Percentiles rank a stretch among this genome's conserved stretches.
phyloP scores from a whole-genome alignment of 768 basidiomycete species.

The Mycena epipterygia region DNA sequence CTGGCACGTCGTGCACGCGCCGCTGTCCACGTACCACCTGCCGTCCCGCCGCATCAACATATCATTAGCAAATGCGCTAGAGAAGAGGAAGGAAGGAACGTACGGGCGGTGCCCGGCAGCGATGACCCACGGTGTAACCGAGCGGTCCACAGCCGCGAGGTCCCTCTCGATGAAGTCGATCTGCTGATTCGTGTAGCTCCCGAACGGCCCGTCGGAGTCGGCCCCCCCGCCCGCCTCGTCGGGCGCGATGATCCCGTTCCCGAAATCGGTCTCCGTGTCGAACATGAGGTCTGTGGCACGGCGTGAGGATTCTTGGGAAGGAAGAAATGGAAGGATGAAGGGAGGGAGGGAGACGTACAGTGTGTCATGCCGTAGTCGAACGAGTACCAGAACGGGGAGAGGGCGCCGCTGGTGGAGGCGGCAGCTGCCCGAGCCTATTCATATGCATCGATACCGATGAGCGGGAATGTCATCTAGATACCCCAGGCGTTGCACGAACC shows the following conservation, averaged over 20 bases:
- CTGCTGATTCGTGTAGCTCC: conserved; percentile 20
- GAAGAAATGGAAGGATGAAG: conserved; percentile 4
- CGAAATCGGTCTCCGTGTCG: conserved; percentile 21
- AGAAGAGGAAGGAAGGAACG: conserved; percentile 8
- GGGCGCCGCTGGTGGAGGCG: conserved; percentile 10
- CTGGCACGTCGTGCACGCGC: conserved; percentile 16
- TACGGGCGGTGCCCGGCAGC: conserved; percentile 18
- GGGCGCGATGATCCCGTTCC: conserved; percentile 20
- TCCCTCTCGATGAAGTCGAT: conserved; percentile 19
- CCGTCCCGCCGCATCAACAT: conserved; percentile 6
- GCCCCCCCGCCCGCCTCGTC: conserved; percentile 14
- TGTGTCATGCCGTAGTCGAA: conserved; percentile 23
- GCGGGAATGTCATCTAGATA: conserved; percentile 7
- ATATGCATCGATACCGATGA: conserved; percentile 9
- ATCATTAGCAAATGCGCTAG: conserved; percentile 13
- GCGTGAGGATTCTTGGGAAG: conserved; percentile 9
- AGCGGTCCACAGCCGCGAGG: conserved; percentile 15
- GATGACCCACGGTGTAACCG: conserved; percentile 13
- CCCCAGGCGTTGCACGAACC: conserved; percentile 14
- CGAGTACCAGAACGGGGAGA: conserved; percentile 21
- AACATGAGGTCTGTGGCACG: conserved; percentile 18
- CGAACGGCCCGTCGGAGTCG: conserved; percentile 19
- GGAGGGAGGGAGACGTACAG: conserved; percentile 13
- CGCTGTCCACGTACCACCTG: conserved; percentile 24
- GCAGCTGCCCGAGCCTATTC: conserved; percentile 17